Percentiles rank a stretch among this genome's conserved stretches.
phyloP scores from a whole-genome alignment of 2,329 filamentous ascomycete species.

The Penicillium corylophilum region DNA sequence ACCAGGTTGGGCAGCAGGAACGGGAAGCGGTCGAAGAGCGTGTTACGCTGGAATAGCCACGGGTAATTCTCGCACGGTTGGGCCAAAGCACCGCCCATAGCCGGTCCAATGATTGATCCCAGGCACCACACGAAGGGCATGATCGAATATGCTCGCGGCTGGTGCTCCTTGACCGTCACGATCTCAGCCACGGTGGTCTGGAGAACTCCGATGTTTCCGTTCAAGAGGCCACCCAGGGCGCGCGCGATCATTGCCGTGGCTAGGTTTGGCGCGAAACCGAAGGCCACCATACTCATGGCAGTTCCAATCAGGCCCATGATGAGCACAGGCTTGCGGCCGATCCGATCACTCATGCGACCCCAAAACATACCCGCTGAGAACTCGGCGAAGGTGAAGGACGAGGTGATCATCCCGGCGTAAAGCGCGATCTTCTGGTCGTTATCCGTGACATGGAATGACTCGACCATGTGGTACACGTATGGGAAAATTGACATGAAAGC shows the following conservation, averaged over 20 bases:
- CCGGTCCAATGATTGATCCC: constrained; percentile 90
- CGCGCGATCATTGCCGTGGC: constrained; percentile 81
- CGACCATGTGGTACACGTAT: constrained; percentile 97
- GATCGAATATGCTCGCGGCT: constrained; percentile 90
- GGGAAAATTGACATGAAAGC: constrained; percentile 99
- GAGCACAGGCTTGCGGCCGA: constrained; percentile 90
- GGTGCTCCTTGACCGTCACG: constrained; percentile 88
- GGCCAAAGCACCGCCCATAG: constrained; percentile 85
- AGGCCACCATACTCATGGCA: constrained; percentile 85
- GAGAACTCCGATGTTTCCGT: constrained; percentile 93
- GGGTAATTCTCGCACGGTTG: constrained; percentile 84
- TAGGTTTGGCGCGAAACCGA: constrained; percentile 84
- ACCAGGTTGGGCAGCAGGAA: constrained; percentile 93
- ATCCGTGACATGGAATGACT: constrained; percentile 81
- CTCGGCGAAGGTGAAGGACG: constrained; percentile 92
- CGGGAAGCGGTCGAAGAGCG: constrained; percentile 81
- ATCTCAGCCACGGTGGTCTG: constrained; percentile 95
- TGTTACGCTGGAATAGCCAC: constrained; percentile 65
- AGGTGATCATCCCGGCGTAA: constrained; percentile 94
- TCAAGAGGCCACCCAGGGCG: constrained; percentile 84
- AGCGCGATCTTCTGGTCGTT: constrained; percentile 79
- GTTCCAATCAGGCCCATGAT: constrained; percentile 88
- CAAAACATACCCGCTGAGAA: constrained; percentile 90
- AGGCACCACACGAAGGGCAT: constrained; percentile 99
- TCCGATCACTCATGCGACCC: constrained; percentile 86